Evolutionary conservation across 805 yeast species (phyloP), one percentile per base, ranked within the genome.

Genomic region (Yueomyces sinensis): DNA sequence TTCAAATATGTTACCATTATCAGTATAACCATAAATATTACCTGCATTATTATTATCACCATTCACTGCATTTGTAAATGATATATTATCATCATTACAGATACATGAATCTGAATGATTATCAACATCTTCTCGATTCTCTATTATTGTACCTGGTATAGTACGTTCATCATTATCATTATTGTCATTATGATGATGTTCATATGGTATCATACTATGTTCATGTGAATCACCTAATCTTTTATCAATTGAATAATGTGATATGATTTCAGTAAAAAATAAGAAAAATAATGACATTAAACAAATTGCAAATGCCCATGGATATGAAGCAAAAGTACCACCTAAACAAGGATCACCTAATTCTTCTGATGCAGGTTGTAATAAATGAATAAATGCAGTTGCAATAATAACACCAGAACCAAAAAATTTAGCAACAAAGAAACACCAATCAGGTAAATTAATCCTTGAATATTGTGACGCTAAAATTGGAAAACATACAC

Each of bases 361-460:
- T 3, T 72, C 65, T 9, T 76, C 80, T 38, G 64, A 54, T 4
- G 91, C 89, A 0, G 84, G 89, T 41, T 71, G 65, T 38, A 82
- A 56, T 39, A 82, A 59, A 58, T 82, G 93, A 22, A 82, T 74
- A 46, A 82, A 79, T 0, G 87, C 82, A 1, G 93, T 82, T 13
- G 89, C 82, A 11, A 82, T 67, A 47, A 82, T 82, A 32, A 82
- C 89, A 36, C 93, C 93, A 3, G 87, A 76, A 40, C 93, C 93
- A 50, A 82, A 82, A 56, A 68, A 80, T 47, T 78, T 80, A 33
- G 82, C 75, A 32, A 74, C 52, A 50, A 77, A 76, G 56, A 77
- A 78, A 42, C 74, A 67, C 72, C 73, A 66, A 13, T 65, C 46
- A 1, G 84, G 84, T 39, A 77, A 45, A 41, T 73, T 60, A 30